Evolutionary conservation across 148 eudicot genomes (phyloP).

Genomic region (Rhododendron ovatum): DNA sequence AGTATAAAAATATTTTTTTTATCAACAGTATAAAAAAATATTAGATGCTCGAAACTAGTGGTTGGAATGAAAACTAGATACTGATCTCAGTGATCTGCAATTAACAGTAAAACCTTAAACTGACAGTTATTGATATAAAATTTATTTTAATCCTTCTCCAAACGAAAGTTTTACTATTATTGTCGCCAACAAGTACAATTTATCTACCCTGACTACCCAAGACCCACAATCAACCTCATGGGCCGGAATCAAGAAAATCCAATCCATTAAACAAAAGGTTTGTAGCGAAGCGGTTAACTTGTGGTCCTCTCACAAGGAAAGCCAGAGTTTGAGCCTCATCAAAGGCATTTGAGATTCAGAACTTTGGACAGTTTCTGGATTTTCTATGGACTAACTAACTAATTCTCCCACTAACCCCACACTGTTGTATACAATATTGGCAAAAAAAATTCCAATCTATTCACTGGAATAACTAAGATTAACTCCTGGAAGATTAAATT

Average conservation of each 20-base stretch:
- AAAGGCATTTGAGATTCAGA: too few species aligned
- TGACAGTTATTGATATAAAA: neutral
- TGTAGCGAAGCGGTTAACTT: too few species aligned
- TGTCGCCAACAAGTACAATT: neutral
- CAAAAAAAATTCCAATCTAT: too few species aligned
- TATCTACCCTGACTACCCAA: neutral
- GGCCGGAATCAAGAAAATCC: neutral
- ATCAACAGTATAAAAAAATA: too few species aligned
- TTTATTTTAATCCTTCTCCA: neutral
- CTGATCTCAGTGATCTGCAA: neutral
- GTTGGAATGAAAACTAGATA: neutral
- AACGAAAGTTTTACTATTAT: neutral
- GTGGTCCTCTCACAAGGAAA: too few species aligned
- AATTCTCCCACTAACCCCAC: too few species aligned
- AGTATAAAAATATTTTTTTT: neutral
- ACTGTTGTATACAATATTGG: too few species aligned
- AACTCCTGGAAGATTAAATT: too few species aligned
- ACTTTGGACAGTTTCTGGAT: accelerated
- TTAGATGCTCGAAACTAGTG: neutral
- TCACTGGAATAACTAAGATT: neutral
- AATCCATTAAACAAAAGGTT: neutral
- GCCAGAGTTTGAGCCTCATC: too few species aligned
- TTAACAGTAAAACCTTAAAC: neutral
- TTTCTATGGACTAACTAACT: too few species aligned
- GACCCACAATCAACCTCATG: neutral